Evolutionary conservation across 306 rosid genomes (phyloP).

Genomic region (Spatholobus suberectus): DNA sequence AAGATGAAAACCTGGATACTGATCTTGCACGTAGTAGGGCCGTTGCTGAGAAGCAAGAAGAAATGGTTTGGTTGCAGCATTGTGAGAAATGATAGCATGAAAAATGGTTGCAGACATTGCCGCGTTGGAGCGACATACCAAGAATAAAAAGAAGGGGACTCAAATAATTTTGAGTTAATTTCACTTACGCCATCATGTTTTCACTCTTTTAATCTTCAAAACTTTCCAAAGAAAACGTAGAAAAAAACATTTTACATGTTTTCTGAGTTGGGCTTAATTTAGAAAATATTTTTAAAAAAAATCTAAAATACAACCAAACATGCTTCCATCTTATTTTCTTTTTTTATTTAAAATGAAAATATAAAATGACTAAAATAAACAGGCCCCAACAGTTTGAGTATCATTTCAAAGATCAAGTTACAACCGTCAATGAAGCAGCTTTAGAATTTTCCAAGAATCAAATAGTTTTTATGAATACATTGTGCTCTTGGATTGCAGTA

Average conservation of each 20-base stretch:
- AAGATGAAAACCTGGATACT: constrained; percentile 4
- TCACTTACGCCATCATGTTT: neutral
- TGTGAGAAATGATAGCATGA: neutral
- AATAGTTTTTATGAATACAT: constrained; percentile 41
- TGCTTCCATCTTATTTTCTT: neutral
- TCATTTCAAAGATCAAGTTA: constrained; percentile 36
- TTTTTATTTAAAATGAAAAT: neutral
- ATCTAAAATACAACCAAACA: neutral
- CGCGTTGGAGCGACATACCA: neutral
- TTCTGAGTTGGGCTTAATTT: neutral
- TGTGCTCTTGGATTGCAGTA: constrained; percentile 78
- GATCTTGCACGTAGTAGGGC: neutral
- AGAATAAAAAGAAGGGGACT: neutral
- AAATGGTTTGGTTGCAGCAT: neutral
- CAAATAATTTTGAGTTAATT: neutral
- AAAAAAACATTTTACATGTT: neutral
- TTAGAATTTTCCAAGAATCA: constrained; percentile 39
- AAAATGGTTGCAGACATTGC: neutral
- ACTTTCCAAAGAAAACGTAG: neutral
- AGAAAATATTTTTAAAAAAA: neutral
- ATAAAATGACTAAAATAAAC: neutral
- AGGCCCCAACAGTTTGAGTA: neutral
- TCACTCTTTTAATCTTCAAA: neutral
- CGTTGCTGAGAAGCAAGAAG: neutral
- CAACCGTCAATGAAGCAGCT: constrained; percentile 48